Base-by-base conservation (phyloP, 106 monocot species). In the Alisma plantagoaquatica region DNA sequence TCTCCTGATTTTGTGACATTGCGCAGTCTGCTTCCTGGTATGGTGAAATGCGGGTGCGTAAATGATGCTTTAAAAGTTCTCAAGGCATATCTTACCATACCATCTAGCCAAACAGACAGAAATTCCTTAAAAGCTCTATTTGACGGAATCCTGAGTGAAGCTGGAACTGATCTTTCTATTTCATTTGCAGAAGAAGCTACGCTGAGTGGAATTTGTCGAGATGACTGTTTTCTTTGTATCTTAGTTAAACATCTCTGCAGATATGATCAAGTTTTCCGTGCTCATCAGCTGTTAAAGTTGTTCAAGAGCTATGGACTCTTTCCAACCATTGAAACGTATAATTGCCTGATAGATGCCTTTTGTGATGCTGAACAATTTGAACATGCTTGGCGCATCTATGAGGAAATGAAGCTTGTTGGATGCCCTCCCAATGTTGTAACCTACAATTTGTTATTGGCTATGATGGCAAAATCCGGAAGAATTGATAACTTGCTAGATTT, bases 1-100 rank as follows among this genome's bases (percentile, higher is more conserved):
- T 29, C 33, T 50, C 89, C 84, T 3, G 96, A 98, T 63, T 79
- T 89, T 53, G 73, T 73, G 17, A 82, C 81, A 54, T 38, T 89
- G 38, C 85, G 88, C 72, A 98, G 68, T 50, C 43, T 98, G 21
- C 49, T 98, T 21, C 96, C 89, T 27, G 27, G 66, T 61, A 60
- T 98, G 46, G 67, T 98, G 6, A 81, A 71, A 63, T 63, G 63
- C 59, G 75, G 78, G 15, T 33, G 65, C 24, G 29, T 85, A 26
- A 50, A 76, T n/a, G 81, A 89, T 27, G 77, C 84, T 21, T 18
- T 81, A 49, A 50, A 60, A 35, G 76, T 85, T 18, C 19, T 65
- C 18, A 44, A 51, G 21, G 51, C 62, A 21, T 81, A 78, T 53
- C 16, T 33, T 16, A 26, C 66, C 30, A 65, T 76, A 31, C 51